Evolutionary conservation across 2,329 filamentous ascomycete genomes (phyloP).

Genomic region (Neocucurbitaria cava): DNA sequence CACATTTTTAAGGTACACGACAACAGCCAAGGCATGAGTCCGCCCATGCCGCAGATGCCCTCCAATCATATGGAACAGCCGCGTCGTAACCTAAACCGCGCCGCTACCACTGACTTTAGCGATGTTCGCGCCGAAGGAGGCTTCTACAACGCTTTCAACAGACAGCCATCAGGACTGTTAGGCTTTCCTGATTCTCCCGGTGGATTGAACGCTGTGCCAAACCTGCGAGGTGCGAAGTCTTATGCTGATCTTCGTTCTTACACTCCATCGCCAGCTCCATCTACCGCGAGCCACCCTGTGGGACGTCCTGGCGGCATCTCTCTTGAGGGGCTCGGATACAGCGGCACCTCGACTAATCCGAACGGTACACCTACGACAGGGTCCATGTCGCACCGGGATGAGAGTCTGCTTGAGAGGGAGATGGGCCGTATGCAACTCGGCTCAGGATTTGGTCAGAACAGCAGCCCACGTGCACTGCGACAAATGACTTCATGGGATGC

Average conservation of each 20-base stretch:
- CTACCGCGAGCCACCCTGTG: conserved; percentile 84
- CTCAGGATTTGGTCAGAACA: conserved; percentile 57
- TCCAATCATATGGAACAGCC: conserved; percentile 75
- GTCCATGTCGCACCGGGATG: conserved; percentile 60
- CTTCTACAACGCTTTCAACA: conserved; percentile 77
- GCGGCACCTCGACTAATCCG: conserved; percentile 68
- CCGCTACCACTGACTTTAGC: conserved; percentile 97
- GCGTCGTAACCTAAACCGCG: conserved; percentile 85
- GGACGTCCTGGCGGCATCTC: conserved; percentile 66
- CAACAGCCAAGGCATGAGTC: conserved; percentile 65
- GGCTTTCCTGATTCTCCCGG: conserved; percentile 78
- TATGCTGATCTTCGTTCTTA: conserved; percentile 95
- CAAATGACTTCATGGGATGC: conserved; percentile 68
- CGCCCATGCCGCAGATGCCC: conserved; percentile 67
- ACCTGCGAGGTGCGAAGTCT: conserved; percentile 91
- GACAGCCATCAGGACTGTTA: conserved; percentile 81
- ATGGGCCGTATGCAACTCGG: conserved; percentile 65
- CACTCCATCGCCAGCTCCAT: conserved; percentile 90
- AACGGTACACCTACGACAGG: conserved; percentile 68
- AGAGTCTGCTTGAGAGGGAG: conserved; percentile 68
- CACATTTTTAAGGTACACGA: conserved; percentile 80
- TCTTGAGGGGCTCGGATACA: conserved; percentile 52
- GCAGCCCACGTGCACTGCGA: conserved; percentile 65
- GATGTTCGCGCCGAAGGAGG: conserved; percentile 77
- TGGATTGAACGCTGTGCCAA: conserved; percentile 72